These are phyloP conservation scores for Kokia cookei DNA, from an alignment of 441 rosid genomes.

Conservation along the genomic window DNA sequence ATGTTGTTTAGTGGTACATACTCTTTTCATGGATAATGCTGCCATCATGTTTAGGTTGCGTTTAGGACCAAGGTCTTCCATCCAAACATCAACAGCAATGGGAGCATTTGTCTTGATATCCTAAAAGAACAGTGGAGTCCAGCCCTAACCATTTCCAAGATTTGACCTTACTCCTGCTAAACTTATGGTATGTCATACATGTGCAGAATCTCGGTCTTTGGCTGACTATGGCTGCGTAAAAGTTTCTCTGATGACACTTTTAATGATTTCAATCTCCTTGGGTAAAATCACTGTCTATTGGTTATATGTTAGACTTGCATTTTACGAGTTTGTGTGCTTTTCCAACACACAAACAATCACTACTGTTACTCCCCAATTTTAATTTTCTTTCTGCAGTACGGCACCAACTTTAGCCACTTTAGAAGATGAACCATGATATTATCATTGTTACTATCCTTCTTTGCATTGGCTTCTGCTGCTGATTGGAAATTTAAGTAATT, in stretches of 20 bases:
- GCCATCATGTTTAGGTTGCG: constrained; percentile 21
- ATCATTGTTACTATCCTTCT: background rate
- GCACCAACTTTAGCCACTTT: background rate
- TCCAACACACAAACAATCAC: no score
- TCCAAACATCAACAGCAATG: constrained; percentile 34
- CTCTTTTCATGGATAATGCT: no score
- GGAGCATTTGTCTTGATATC: constrained; percentile 35
- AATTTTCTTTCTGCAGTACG: background rate
- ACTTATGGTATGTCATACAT: background rate
- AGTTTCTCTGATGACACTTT: background rate
- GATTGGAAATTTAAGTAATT: background rate
- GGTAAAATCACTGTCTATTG: background rate
- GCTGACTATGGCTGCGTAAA: background rate
- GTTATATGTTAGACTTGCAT: background rate
- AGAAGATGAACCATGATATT: background rate
- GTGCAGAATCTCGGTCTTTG: background rate
- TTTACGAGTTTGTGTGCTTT: no score
- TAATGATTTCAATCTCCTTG: background rate
- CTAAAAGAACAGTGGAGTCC: constrained; percentile 37
- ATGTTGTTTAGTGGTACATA: background rate
- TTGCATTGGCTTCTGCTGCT: background rate
- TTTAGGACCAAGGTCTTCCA: constrained; percentile 36
- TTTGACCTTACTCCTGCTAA: background rate
- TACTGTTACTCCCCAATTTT: no score
- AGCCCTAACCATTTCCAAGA: constrained; percentile 34